Conservation (phyloP, 2,329 filamentous ascomycete genomes). For the Chrysosporium queenslandicum region DNA sequence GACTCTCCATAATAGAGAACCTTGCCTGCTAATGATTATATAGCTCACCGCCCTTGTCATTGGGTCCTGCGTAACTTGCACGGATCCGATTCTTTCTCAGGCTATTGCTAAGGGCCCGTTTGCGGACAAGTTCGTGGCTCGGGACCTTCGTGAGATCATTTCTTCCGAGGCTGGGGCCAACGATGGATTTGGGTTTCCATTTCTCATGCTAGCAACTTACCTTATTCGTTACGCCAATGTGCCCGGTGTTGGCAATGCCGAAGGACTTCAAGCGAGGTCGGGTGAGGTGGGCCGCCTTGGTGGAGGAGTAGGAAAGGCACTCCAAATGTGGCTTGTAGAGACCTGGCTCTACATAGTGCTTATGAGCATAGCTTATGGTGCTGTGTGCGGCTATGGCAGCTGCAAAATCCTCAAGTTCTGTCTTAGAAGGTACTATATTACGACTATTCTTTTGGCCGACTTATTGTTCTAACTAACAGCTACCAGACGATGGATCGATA, state of each 20-base stretch:
- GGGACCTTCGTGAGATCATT: constrained; percentile 51
- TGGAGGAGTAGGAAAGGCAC: constrained; percentile 42
- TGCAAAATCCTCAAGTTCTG: constrained; percentile 40
- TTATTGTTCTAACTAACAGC: not conserved
- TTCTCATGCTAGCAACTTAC: constrained; percentile 49
- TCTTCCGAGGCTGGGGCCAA: constrained; percentile 54
- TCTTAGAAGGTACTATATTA: constrained; percentile 23
- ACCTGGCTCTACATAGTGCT: constrained; percentile 52
- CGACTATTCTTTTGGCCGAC: constrained; percentile 14
- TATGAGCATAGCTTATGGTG: constrained; percentile 45
- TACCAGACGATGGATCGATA: constrained; percentile 45
- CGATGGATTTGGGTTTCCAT: constrained; percentile 54
- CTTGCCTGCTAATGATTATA: not conserved
- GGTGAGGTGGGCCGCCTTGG: constrained; percentile 43
- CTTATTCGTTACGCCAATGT: constrained; percentile 46
- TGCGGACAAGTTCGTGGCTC: constrained; percentile 51
- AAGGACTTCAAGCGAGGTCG: constrained; percentile 14
- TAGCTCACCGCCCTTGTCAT: constrained; percentile 47
- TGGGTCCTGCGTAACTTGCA: constrained; percentile 52
- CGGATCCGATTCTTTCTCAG: constrained; percentile 53
- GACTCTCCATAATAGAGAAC: not conserved
- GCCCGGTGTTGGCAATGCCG: constrained; percentile 20
- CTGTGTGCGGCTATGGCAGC: constrained; percentile 41
- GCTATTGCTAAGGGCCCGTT: constrained; percentile 55
- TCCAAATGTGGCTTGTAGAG: constrained; percentile 51